Conservation (phyloP, 1,139 yeast species). For the Pneumocystis sp. region DNA sequence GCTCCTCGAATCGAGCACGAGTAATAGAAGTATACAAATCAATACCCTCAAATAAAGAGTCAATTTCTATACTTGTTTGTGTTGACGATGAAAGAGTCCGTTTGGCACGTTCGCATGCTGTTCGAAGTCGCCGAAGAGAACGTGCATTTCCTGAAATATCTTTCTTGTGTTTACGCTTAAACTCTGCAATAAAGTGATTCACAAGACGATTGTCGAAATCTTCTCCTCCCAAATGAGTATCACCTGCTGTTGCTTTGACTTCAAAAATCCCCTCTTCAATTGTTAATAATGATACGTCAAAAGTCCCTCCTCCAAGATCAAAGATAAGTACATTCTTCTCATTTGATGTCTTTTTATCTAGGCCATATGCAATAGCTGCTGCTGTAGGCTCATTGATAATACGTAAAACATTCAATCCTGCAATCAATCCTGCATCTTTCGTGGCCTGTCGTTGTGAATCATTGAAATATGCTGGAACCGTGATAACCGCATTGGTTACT, state of each 20-base stretch:
- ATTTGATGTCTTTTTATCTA: conserved; percentile 75
- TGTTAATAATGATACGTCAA: conserved; percentile 91
- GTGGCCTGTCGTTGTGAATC: conserved; percentile 96
- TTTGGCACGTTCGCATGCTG: conserved; percentile 88
- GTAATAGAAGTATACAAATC: conserved; percentile 71
- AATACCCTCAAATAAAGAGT: conserved; percentile 65
- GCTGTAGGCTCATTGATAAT: conserved; percentile 95
- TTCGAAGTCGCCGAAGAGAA: conserved; percentile 75
- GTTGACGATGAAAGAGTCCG: conserved; percentile 76
- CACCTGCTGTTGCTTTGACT: conserved; percentile 99
- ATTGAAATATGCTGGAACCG: conserved; percentile 92
- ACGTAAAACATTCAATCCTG: conserved; percentile 87
- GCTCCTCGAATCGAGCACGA: conserved; percentile 85
- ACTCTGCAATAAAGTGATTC: conserved; percentile 55
- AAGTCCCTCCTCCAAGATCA: conserved; percentile 98
- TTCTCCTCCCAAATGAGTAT: conserved; percentile 98
- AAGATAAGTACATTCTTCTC: conserved; percentile 83
- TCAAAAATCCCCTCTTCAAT: conserved; percentile 99
- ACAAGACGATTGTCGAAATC: conserved; percentile 75
- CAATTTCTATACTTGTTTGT: conserved; percentile 75
- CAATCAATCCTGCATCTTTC: conserved; percentile 93
- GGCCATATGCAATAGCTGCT: conserved; percentile 95
- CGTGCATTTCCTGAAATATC: conserved; percentile 64
- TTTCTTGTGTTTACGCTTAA: conserved; percentile 73
- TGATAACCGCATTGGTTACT: conserved; percentile 79